Evolutionary conservation across 2,329 filamentous ascomycete genomes (phyloP).

Genomic region (Xylariaceae sp.): DNA sequence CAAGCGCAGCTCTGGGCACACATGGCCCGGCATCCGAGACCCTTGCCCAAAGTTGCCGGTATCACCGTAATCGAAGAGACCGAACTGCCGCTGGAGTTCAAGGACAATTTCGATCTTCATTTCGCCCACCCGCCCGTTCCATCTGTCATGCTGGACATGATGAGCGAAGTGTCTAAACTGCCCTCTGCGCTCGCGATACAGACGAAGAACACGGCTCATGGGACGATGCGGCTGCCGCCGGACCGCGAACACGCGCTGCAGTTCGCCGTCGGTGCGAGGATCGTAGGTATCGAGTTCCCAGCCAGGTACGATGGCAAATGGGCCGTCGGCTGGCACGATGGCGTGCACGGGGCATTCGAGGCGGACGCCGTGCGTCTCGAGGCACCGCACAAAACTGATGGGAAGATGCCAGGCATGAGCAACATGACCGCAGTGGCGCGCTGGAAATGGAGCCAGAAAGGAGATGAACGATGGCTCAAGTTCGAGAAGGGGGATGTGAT

Average conservation of each 20-base stretch:
- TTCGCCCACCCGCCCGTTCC: conserved; percentile 37
- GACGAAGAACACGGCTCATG: conserved; percentile 43
- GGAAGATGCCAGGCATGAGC: conserved; percentile 43
- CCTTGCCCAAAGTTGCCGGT: conserved; percentile 45
- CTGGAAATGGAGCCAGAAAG: conserved; percentile 49
- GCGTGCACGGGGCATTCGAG: conserved; percentile 44
- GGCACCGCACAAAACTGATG: conserved; percentile 40
- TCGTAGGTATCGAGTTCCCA: conserved; percentile 49
- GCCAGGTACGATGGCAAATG: conserved; percentile 49
- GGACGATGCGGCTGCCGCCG: conserved; percentile 38
- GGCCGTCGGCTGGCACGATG: conserved; percentile 54
- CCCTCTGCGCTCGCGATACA: conserved; percentile 43
- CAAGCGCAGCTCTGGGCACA: conserved; percentile 49
- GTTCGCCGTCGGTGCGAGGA: conserved; percentile 42
- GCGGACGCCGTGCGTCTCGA: conserved; percentile 45
- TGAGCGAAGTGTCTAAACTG: conserved; percentile 36
- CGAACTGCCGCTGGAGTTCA: conserved; percentile 36
- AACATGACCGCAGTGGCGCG: conserved; percentile 44
- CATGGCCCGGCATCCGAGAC: conserved; percentile 48
- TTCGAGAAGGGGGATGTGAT: conserved; percentile 64
- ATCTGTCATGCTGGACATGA: conserved; percentile 40
- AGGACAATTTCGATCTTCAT: conserved; percentile 50
- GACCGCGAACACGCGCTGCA: conserved; percentile 43
- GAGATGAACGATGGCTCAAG: conserved; percentile 46
- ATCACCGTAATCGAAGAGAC: conserved; percentile 43